Conservation (phyloP, 495 filamentous ascomycete species). For the Elaphomyces granulatus region DNA sequence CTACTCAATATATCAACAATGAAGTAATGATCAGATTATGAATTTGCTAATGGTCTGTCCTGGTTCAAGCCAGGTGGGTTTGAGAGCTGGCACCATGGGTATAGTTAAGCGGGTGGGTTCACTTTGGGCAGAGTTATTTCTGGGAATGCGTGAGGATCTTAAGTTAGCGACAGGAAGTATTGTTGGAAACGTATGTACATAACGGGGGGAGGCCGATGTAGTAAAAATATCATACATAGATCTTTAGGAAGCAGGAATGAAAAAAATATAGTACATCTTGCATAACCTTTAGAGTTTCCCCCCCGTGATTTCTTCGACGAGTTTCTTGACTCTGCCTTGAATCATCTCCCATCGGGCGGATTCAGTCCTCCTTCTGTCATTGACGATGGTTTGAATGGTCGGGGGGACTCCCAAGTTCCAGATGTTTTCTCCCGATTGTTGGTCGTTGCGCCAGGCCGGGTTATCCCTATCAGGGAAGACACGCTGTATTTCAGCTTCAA, state of each 20-base stretch:
- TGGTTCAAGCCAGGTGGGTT: too few species aligned
- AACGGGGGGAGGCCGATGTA: neutral
- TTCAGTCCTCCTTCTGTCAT: conserved; percentile 20
- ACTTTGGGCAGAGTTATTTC: too few species aligned
- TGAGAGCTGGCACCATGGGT: too few species aligned
- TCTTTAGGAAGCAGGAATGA: conserved; percentile 8
- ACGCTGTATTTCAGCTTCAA: conserved; percentile 44
- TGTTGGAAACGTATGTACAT: neutral
- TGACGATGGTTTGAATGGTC: conserved; percentile 30
- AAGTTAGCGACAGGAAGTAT: conserved; percentile 4
- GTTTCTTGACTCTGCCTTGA: conserved; percentile 44
- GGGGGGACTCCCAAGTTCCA: conserved; percentile 44
- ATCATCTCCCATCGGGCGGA: conserved; percentile 28
- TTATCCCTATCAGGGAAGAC: conserved; percentile 42
- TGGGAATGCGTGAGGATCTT: too few species aligned
- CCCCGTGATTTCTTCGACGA: conserved; percentile 54
- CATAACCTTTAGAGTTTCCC: conserved; percentile 40
- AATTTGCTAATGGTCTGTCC: too few species aligned
- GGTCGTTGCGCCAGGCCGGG: conserved; percentile 32
- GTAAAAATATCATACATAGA: too few species aligned
- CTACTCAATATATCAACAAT: too few species aligned
- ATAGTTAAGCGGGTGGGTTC: too few species aligned
- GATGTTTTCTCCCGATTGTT: conserved; percentile 33
- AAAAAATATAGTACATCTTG: conserved; percentile 1
- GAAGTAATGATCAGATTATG: too few species aligned